These are phyloP conservation scores for Candida tunisiensis DNA, from an alignment of 1,139 yeast species.

Conservation along the genomic window DNA sequence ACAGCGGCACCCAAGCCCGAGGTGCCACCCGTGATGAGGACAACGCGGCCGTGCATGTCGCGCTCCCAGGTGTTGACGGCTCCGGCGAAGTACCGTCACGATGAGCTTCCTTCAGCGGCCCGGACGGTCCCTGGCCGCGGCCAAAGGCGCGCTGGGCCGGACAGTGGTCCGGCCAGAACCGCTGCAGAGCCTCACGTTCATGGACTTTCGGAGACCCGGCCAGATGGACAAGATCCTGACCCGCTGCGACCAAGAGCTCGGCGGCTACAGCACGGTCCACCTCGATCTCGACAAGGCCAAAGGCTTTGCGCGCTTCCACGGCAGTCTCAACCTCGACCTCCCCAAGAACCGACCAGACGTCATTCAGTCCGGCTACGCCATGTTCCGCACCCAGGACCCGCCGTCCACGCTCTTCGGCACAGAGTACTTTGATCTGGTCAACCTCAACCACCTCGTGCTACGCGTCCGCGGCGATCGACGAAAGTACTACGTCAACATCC, in stretches of 20 bases:
- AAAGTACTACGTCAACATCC: conserved; percentile 64
- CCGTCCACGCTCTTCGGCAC: conserved; percentile 13
- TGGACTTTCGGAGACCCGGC: conserved; percentile 35
- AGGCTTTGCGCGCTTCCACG: conserved; percentile 29
- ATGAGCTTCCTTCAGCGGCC: no score
- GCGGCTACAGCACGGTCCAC: conserved; percentile 59
- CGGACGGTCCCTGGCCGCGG: no score
- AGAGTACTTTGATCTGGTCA: conserved; percentile 44
- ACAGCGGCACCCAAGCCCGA: conserved; percentile 75
- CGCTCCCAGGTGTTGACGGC: conserved; percentile 77
- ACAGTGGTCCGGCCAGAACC: no score
- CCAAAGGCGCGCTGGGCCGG: no score
- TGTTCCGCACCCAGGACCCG: conserved; percentile 65
- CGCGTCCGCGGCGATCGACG: conserved; percentile 62
- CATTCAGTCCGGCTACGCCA: conserved; percentile 66
- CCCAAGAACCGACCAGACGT: conserved; percentile 57
- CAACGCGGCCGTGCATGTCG: conserved; percentile 82
- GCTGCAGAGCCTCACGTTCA: no score
- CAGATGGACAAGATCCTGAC: conserved; percentile 35
- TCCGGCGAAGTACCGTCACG: conserved; percentile 68
- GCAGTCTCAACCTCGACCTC: conserved; percentile 54
- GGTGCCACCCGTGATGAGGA: conserved; percentile 70
- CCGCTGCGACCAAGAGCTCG: conserved; percentile 57
- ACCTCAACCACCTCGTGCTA: conserved; percentile 40
- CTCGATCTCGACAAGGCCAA: conserved; percentile 19